Percentiles rank a stretch among this genome's conserved stretches.
Conservation (phyloP, 2,329 filamentous ascomycete species). For the Endoconidiophora laricicola region DNA sequence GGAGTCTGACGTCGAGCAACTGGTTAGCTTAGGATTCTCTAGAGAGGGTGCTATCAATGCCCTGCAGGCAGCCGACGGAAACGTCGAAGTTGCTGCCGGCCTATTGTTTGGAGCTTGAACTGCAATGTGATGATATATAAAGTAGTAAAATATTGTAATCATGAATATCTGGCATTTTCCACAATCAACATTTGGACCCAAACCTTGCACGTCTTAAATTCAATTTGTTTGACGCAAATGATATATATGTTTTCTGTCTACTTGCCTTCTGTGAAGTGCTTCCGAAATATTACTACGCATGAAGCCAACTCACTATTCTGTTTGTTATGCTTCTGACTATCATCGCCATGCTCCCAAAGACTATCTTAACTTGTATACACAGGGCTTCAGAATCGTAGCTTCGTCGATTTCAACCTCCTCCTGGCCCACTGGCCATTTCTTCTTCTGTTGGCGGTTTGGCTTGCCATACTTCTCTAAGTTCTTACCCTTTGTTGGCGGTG, state of each 20-base stretch:
- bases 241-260: too few species aligned
- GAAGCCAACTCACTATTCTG: too few species aligned
- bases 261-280: too few species aligned
- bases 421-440: constrained; percentile 35
- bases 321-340: too few species aligned
- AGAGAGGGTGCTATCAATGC: constrained; percentile 63
- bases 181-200: too few species aligned
- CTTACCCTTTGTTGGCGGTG: constrained; percentile 59
- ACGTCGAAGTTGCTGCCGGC: constrained; percentile 76
- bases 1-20: constrained; percentile 54
- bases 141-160: not conserved
- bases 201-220: too few species aligned
- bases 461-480: constrained; percentile 43
- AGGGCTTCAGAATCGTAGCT: constrained; percentile 64
- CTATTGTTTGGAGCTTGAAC: constrained; percentile 45
- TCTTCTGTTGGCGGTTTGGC: constrained; percentile 31
- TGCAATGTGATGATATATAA: not conserved
- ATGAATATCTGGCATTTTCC: not conserved
- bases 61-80: constrained; percentile 65
- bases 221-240: too few species aligned
- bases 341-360: not conserved
- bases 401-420: constrained; percentile 46
- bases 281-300: too few species aligned
- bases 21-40: constrained; percentile 63
- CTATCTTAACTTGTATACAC: constrained; percentile 82